Percentiles rank a stretch among this genome's conserved stretches.
Evolutionary conservation across 176 grass and related monocot genomes (phyloP).

Genomic region (barley (Hordeum vulgare)): DNA sequence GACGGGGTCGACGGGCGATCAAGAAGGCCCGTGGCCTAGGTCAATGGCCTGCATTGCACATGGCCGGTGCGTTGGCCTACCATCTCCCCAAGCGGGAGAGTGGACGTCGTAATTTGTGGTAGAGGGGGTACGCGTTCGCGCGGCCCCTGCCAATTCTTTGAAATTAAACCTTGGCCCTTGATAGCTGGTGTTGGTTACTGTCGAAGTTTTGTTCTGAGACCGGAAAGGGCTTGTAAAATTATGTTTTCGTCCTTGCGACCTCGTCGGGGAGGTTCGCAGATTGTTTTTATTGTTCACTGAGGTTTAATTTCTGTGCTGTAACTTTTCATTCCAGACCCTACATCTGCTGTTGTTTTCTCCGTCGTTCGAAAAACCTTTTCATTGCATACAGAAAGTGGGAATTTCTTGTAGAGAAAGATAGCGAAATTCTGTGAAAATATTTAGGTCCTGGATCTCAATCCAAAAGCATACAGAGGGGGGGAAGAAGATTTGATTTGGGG

Average conservation of each 20-base stretch:
- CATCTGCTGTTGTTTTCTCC: not conserved
- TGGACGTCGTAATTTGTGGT: conserved; percentile 68
- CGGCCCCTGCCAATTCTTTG: conserved; percentile 3
- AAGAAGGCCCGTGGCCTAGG: conserved; percentile 25
- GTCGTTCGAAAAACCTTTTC: not conserved
- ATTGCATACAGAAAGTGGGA: too few relatives aligned
- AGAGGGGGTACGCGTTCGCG: conserved; percentile 68
- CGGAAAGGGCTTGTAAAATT: too few relatives aligned
- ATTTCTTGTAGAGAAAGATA: not conserved
- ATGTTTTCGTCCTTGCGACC: too few relatives aligned
- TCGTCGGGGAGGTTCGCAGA: too few relatives aligned
- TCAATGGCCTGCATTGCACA: conserved; percentile 32
- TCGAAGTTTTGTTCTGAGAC: too few relatives aligned
- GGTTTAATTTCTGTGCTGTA: too few relatives aligned
- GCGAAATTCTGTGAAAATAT: not conserved
- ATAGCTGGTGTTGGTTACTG: fast-evolving
- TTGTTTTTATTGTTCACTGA: too few relatives aligned
- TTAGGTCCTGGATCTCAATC: not conserved
- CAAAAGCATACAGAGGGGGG: not conserved
- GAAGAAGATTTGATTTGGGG: not conserved
- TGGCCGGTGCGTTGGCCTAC: conserved; percentile 11
- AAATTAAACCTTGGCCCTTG: not conserved
- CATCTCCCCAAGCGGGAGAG: conserved; percentile 39
- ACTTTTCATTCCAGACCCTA: too few relatives aligned
- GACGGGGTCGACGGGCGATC: conserved; percentile 23